Evolutionary conservation across 1,284 basidiomycete species (phyloP), one percentile per base, ranked within the genome.

Genomic region (Ustilago trichophora): DNA sequence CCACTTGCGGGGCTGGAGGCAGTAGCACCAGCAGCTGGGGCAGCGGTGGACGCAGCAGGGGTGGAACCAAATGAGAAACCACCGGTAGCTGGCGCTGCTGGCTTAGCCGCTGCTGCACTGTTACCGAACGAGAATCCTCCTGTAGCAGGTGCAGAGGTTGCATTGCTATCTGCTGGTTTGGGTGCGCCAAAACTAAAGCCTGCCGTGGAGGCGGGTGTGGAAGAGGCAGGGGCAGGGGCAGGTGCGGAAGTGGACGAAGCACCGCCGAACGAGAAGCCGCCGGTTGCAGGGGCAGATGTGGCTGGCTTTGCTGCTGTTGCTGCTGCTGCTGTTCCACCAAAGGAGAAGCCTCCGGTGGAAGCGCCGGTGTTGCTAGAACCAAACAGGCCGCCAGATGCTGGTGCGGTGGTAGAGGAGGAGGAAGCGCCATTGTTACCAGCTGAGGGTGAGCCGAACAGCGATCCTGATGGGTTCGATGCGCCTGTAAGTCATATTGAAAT

Each of bases 61-160:
- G 49, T 60, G 5, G 42, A 34, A 15, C 58, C 58, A 10, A 75
- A 75, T 3, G 66, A 73, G 50, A 65, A 66, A 3, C 57, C 60
- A 15, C 55, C 45, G 6, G 58, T 31, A 4, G 58, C 47, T 26
- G 62, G 83, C 24, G 85, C 41, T 10, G 59, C 40, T 4, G 67
- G 53, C 18, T 78, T 60, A 10, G 73, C n/a, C 8, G 68, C 49
- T 9, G 65, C 37, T 12, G 73, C 45, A 8, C 60, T 42, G 19
- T 51, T 55, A 3, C 53, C 63, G 40, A 76, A 76, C 2, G 69
- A 70, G 41, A 76, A 75, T 0, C 57, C 65, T 3, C 64, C 69
- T 3, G 58, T n/a, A 13, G 66, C 53, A 12, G 69, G 65, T 2
- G 67, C 72, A 22, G 24, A 70, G 19, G 46, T 63, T 34, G 18